Evolutionary conservation across 441 rosid species (phyloP).

Genomic region (Daphne laureola): DNA sequence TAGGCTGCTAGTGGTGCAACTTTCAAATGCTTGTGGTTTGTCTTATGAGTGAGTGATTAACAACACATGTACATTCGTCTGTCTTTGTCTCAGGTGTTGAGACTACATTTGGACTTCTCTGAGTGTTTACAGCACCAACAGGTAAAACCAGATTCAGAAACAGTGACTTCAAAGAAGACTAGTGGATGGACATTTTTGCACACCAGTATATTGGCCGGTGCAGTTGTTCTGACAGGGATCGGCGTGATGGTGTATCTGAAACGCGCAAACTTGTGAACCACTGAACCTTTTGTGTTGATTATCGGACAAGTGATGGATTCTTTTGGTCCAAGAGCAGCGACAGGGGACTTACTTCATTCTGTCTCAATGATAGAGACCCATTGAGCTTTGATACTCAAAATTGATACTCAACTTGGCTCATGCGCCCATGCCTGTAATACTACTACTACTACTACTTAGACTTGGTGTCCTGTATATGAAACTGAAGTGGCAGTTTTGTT

Average conservation of each 20-base stretch:
- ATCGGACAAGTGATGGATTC: neutral
- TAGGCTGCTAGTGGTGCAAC: too few relatives aligned
- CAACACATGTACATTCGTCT: neutral
- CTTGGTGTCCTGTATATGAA: too few relatives aligned
- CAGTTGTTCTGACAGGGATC: constrained; percentile 53
- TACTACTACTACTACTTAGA: too few relatives aligned
- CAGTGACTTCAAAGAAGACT: constrained; percentile 17
- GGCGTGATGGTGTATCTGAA: constrained; percentile 52
- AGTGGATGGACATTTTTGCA: constrained; percentile 29
- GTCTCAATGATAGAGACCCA: too few relatives aligned
- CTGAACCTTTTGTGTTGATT: neutral
- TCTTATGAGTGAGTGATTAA: neutral
- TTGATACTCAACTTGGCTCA: too few relatives aligned
- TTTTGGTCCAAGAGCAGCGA: too few relatives aligned
- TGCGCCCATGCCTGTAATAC: too few relatives aligned
- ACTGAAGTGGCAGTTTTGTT: too few relatives aligned
- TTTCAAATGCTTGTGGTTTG: too few relatives aligned
- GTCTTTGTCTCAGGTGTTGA: constrained; percentile 40
- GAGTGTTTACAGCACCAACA: constrained; percentile 32
- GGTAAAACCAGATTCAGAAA: constrained; percentile 16
- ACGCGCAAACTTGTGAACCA: constrained; percentile 42
- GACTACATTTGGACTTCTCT: constrained; percentile 62
- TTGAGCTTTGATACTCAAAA: too few relatives aligned
- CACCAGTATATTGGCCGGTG: constrained; percentile 46
- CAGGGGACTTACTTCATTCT: too few relatives aligned